Conservation (phyloP, 2,329 filamentous ascomycete species). For the Calonectria honghensis region DNA sequence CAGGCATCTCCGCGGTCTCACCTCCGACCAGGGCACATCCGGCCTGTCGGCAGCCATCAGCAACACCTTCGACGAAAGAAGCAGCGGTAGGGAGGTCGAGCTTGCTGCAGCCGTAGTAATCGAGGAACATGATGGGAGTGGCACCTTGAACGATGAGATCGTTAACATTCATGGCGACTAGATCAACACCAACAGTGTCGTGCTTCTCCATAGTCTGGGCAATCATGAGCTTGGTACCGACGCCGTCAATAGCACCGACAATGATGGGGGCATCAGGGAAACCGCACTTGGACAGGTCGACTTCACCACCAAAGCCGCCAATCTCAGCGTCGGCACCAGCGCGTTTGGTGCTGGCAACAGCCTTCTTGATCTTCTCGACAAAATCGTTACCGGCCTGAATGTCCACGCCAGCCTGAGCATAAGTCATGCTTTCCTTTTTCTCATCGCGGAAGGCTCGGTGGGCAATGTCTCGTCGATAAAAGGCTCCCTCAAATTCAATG, state of each 20-base stretch:
- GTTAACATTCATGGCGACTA: constrained; percentile 99
- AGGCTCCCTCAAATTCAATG: constrained; percentile 91
- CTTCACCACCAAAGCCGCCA: constrained; percentile 90
- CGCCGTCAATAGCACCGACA: constrained; percentile 94
- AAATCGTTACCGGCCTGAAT: constrained; percentile 96
- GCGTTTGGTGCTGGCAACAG: constrained; percentile 88
- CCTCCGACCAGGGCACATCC: constrained; percentile 95
- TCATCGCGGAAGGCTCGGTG: constrained; percentile 78
- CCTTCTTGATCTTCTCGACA: constrained; percentile 92
- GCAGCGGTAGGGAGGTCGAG: constrained; percentile 86
- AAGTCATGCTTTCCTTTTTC: constrained; percentile 81
- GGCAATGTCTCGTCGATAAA: constrained; percentile 95
- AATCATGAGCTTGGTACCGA: constrained; percentile 63
- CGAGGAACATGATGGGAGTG: constrained; percentile 95
- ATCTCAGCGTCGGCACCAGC: constrained; percentile 95
- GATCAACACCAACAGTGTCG: constrained; percentile 95
- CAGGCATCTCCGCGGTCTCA: constrained; percentile 98
- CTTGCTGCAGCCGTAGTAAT: constrained; percentile 96
- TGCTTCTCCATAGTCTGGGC: constrained; percentile 91
- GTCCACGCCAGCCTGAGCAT: constrained; percentile 93
- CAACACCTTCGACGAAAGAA: constrained; percentile 93
- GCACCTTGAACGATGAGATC: constrained; percentile 97
- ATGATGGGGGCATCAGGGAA: constrained; percentile 85
- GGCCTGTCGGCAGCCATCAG: constrained; percentile 88
- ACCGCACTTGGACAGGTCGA: constrained; percentile 79